Evolutionary conservation across 2,329 filamentous ascomycete species (phyloP), one percentile per base, ranked within the genome.

Genomic region (Fusarium luffae): DNA sequence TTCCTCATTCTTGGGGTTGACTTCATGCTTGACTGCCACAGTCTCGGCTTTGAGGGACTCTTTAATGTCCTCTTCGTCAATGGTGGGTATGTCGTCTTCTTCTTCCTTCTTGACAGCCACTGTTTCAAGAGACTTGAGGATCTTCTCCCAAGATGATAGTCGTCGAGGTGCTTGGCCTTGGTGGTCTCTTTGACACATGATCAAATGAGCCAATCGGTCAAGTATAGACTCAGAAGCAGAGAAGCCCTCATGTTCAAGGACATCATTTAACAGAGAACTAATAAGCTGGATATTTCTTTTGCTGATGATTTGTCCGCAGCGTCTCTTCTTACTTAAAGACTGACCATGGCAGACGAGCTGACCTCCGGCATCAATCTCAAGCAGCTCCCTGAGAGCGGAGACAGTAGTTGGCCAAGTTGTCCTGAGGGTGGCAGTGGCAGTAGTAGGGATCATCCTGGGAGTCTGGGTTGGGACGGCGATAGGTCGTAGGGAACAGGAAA

Each of bases 141-240:
- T 49, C n/a, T 27, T 57, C 40, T 65, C 43, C 75, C 73, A 77
- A 3, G 30, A 9, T 8, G 18, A 30, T 1, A 75, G 28, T 4
- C 47, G 55, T 18, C 1, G 2, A 16, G 43, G 14, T 1, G 61
- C 57, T 5, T 72, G 10, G 1, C 51, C 1, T 10, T 56, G 41
- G 19, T 70, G 66, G 5, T 19, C 0, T 4, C 1, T 14, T 30
- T 19, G 2, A 34, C 75, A 77, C 59, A 77, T 58, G 7, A 75
- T 48, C 12, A 74, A 42, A 21, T 41, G 13, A n/a, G 72, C 61
- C 8, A 73, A 54, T 23, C 62, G 16, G 8, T 13, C 13, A 32
- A 77, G 63, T 19, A 63, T 30, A 14, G 60, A n/a, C 18, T 54
- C 48, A 14, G 73, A 63, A 25, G 67, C 51, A 18, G 49, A 47